A percentile compares a stretch with the other conserved stretches of the same genome.
phyloP scores from a whole-genome alignment of 176 grass and related monocot species.

The Calamus simplicifolius region DNA sequence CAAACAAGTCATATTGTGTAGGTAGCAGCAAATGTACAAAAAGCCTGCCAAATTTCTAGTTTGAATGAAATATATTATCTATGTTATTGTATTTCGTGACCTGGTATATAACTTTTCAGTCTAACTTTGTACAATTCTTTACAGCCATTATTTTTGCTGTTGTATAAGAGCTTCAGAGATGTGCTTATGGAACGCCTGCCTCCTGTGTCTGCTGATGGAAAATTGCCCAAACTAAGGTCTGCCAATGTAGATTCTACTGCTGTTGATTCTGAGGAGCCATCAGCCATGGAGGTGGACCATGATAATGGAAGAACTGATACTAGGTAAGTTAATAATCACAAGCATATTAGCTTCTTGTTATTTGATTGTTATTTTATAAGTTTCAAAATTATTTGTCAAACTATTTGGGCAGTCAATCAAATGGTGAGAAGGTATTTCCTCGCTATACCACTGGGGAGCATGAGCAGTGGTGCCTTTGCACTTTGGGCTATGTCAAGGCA shows the following conservation, averaged over 20 bases:
- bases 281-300: constrained; percentile 76
- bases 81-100: too few species aligned
- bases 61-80: too few species aligned
- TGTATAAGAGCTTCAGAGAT: constrained; percentile 76
- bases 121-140: constrained; percentile 2
- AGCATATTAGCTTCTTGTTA: not conserved
- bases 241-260: constrained; percentile 23
- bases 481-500: constrained; percentile 87
- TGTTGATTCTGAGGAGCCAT: constrained; percentile 35
- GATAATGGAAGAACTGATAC: constrained; percentile 54
- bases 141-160: constrained; percentile 57
- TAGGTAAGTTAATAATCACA: constrained; percentile 37
- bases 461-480: constrained; percentile 95
- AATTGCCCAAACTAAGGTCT: constrained; percentile 62
- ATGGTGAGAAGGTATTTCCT: constrained; percentile 37
- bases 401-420: constrained; percentile 38
- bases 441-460: constrained; percentile 57
- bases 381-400: constrained; percentile 4
- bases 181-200: constrained; percentile 75
- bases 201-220: constrained; percentile 67
- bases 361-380: constrained; percentile 6
- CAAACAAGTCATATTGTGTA: too few species aligned
- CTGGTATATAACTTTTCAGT: too few species aligned
- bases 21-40: too few species aligned
- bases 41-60: too few species aligned